Conservation (phyloP, 2,329 filamentous ascomycete genomes). For the Dryadomyces quercivorus region DNA sequence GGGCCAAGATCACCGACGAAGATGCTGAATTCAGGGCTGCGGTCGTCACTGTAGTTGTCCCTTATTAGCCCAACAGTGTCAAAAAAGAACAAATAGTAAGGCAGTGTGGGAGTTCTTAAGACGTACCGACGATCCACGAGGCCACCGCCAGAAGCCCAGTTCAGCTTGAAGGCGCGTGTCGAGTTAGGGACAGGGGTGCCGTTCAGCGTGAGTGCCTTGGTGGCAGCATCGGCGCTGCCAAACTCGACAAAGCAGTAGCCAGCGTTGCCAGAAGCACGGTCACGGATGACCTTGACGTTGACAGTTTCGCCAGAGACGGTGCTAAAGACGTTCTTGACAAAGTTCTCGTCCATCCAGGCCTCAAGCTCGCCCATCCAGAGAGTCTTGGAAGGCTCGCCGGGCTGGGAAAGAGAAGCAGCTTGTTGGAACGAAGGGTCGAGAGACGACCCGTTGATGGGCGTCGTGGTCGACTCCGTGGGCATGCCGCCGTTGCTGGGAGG, state of each 20-base stretch:
- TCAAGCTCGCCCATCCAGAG: constrained; percentile 95
- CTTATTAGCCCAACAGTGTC: not conserved
- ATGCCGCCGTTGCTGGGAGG: constrained; percentile 11
- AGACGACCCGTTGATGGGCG: constrained; percentile 18
- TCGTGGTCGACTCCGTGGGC: constrained; percentile 12
- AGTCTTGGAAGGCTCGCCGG: constrained; percentile 40
- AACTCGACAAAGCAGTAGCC: constrained; percentile 99
- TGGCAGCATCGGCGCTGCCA: constrained; percentile 65
- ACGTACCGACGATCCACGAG: constrained; percentile 80
- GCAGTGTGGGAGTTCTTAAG: too few species aligned
- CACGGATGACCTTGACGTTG: constrained; percentile 98
- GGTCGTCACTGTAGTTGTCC: constrained; percentile 59
- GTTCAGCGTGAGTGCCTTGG: constrained; percentile 83
- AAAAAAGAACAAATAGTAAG: not conserved
- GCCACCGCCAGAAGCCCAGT: constrained; percentile 96
- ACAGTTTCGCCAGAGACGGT: constrained; percentile 88
- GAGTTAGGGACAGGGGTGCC: constrained; percentile 88
- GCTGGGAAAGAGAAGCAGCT: constrained; percentile 11
- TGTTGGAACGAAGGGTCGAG: constrained; percentile 15
- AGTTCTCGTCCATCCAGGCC: constrained; percentile 98
- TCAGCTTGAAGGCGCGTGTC: constrained; percentile 91
- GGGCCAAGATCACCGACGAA: constrained; percentile 97
- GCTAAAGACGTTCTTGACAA: constrained; percentile 82
- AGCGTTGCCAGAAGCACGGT: constrained; percentile 97
- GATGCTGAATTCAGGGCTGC: constrained; percentile 91